Percentiles rank a stretch among this genome's conserved stretches.
Conservation (phyloP, 2,329 filamentous ascomycete species). For the Trichoderma lentiforme region DNA sequence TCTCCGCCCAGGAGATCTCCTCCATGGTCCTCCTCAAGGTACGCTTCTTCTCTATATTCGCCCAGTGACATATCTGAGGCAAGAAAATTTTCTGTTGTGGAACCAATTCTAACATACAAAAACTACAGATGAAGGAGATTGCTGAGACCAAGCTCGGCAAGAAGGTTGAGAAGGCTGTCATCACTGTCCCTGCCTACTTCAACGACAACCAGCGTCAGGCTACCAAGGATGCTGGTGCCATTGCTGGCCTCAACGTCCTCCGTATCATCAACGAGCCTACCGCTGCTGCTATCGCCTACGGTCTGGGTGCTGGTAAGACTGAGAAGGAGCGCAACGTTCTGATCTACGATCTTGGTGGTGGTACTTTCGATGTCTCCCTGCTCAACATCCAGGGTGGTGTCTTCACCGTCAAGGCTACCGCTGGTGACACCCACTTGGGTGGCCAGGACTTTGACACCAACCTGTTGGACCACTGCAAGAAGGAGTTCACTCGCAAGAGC, state of each 20-base stretch:
- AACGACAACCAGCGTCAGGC: slow-evolving; percentile 99
- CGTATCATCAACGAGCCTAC: slow-evolving; percentile 99
- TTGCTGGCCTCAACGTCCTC: slow-evolving; percentile 94
- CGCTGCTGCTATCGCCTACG: slow-evolving; percentile 96
- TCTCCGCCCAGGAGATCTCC: slow-evolving; percentile 98
- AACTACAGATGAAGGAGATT: slow-evolving; percentile 91
- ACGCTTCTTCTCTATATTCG: slow-evolving; percentile 25
- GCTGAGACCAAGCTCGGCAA: slow-evolving; percentile 97
- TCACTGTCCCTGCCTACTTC: slow-evolving; percentile 99
- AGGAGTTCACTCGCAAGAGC: slow-evolving; percentile 74
- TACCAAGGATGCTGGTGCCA: slow-evolving; percentile 98
- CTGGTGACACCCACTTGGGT: slow-evolving; percentile 95
- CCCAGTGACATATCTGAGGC: background rate
- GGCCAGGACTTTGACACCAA: slow-evolving; percentile 96
- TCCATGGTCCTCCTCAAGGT: slow-evolving; percentile 99
- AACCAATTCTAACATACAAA: background rate
- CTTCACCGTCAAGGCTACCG: slow-evolving; percentile 98
- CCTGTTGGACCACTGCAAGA: slow-evolving; percentile 94
- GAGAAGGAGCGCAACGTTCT: slow-evolving; percentile 98
- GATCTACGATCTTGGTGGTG: slow-evolving; percentile 99
- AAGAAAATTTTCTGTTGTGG: background rate
- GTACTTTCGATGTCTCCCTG: slow-evolving; percentile 99
- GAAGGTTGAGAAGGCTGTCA: slow-evolving; percentile 98
- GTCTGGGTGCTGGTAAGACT: slow-evolving; percentile 90
- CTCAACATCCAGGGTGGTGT: slow-evolving; percentile 99